Evolutionary conservation across 106 monocot species (phyloP).

Genomic region (Dactylorhiza incarnata): DNA sequence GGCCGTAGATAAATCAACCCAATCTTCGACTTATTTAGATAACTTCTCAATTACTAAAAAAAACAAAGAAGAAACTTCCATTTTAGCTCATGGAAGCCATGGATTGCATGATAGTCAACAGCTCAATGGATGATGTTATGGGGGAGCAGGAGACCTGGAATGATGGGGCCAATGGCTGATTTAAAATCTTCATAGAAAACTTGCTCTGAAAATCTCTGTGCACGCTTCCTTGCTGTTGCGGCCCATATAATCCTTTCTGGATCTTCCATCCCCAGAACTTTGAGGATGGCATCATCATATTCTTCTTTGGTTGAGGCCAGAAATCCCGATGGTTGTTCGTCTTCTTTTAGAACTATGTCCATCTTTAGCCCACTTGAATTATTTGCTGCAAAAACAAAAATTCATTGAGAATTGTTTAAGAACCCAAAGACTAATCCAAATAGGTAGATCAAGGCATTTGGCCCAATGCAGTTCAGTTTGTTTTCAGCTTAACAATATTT

Average conservation of each 20-base stretch:
- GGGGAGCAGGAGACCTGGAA: conserved; percentile 8
- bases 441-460: too few species aligned
- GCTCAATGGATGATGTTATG: too few species aligned
- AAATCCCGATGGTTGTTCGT: conserved; percentile 62
- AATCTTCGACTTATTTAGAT: too few species aligned
- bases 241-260: conserved; percentile 69
- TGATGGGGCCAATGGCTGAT: conserved; percentile 36
- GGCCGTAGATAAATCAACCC: too few species aligned
- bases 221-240: conserved; percentile 57
- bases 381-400: conserved; percentile 41
- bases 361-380: conserved; percentile 89
- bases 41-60: too few species aligned
- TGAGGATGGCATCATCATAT: conserved; percentile 73
- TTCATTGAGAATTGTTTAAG: not conserved
- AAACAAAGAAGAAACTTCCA: too few species aligned
- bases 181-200: conserved; percentile 65
- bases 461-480: too few species aligned
- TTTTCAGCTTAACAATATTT: too few species aligned
- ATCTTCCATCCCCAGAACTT: conserved; percentile 57
- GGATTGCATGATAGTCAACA: too few species aligned
- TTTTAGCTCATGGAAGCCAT: too few species aligned
- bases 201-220: conserved; percentile 64
- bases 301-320: conserved; percentile 62
- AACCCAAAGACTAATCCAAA: too few species aligned
- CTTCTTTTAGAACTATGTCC: conserved; percentile 79